Percentiles rank a stretch among this genome's conserved stretches.
These are phyloP conservation scores for Nigrospora sphaerica DNA, from an alignment of 2,329 filamentous ascomycete genomes.

Conservation along the genomic window DNA sequence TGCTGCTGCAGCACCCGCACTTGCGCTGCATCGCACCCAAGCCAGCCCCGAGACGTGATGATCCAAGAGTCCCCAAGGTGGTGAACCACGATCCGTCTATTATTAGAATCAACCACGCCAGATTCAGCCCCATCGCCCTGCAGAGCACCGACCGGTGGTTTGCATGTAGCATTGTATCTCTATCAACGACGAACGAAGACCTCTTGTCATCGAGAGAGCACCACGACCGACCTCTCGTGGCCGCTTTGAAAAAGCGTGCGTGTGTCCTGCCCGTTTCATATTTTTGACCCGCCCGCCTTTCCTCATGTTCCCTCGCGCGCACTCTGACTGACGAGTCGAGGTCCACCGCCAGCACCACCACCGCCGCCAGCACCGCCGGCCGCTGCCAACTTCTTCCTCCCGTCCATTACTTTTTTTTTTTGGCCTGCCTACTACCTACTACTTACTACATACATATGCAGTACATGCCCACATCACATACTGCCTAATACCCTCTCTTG, in stretches of 20 bases:
- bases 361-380: too few species aligned
- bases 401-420: too few species aligned
- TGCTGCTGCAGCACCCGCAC: conserved; percentile 5
- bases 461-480: too few species aligned
- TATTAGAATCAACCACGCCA: conserved; percentile 44
- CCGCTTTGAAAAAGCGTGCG: background rate
- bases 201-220: background rate
- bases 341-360: background rate
- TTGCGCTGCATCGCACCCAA: too few species aligned
- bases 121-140: conserved; percentile 41
- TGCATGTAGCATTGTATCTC: conserved; percentile 16
- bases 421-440: too few species aligned
- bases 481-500: too few species aligned
- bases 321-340: background rate
- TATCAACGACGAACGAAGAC: background rate
- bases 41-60: conserved; percentile 1
- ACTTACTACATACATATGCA: too few species aligned
- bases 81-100: conserved; percentile 41
- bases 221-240: background rate
- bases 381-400: too few species aligned
- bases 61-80: conserved; percentile 16
- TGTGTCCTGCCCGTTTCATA: conserved; percentile 13
- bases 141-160: conserved; percentile 21
- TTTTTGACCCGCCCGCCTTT: conserved; percentile 10
- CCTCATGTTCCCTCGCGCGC: conserved; percentile 1